phyloP scores from a whole-genome alignment of 768 basidiomycete species.

The Boletellus ananas region DNA sequence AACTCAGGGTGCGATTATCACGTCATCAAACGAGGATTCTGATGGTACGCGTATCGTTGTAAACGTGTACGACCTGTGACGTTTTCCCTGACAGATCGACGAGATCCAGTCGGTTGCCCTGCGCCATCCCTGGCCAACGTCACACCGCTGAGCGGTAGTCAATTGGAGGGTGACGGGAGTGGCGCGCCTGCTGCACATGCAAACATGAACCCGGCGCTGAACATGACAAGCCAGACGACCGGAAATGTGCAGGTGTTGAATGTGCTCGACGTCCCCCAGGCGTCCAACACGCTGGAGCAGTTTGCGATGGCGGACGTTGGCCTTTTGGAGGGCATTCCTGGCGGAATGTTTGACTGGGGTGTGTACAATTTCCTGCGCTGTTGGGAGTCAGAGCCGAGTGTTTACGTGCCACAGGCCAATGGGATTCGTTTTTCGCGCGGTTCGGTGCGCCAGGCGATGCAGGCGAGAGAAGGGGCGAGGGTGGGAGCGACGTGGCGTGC shows the following conservation, averaged over 20 bases:
- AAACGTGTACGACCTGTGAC: constrained; percentile 6
- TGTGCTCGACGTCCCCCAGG: constrained; percentile 58
- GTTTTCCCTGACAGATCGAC: constrained; percentile 8
- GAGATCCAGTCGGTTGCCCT: constrained; percentile 11
- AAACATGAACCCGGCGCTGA: constrained; percentile 79
- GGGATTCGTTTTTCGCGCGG: constrained; percentile 77
- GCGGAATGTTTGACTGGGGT: constrained; percentile 89
- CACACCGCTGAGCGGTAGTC: constrained; percentile 40
- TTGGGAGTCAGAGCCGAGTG: not conserved
- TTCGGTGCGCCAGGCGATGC: constrained; percentile 32
- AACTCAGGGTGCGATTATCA: constrained; percentile 52
- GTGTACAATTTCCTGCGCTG: constrained; percentile 30
- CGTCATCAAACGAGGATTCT: constrained; percentile 42
- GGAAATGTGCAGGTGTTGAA: constrained; percentile 76
- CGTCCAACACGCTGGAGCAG: constrained; percentile 54
- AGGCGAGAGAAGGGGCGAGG: constrained; percentile 1
- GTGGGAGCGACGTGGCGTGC: not conserved
- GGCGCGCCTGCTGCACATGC: constrained; percentile 24
- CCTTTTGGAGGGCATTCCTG: constrained; percentile 75
- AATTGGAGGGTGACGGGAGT: constrained; percentile 31
- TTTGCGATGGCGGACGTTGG: constrained; percentile 64
- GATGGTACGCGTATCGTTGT: constrained; percentile 44
- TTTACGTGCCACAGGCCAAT: constrained; percentile 52
- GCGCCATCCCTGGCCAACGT: constrained; percentile 53
- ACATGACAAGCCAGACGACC: constrained; percentile 36